These are phyloP conservation scores for Delonix regia DNA, from an alignment of 306 rosid genomes.

Conservation along the genomic window DNA sequence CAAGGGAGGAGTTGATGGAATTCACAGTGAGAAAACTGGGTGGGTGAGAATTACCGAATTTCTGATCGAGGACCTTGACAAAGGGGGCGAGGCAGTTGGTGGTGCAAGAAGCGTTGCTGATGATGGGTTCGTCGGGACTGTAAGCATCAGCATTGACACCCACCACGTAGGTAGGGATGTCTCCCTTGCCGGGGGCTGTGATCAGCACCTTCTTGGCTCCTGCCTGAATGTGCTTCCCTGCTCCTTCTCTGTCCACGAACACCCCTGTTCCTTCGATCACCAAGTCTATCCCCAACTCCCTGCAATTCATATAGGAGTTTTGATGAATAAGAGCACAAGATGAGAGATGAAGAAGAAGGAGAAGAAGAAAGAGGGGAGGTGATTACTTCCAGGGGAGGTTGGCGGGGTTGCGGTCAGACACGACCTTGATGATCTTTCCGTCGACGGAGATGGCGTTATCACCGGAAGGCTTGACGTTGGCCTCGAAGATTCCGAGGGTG, in stretches of 20 bases:
- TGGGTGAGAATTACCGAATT: constrained; percentile 64
- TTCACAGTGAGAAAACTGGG: no score
- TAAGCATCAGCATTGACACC: constrained; percentile 89
- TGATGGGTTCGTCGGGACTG: constrained; percentile 70
- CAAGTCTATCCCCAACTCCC: constrained; percentile 83
- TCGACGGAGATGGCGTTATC: constrained; percentile 75
- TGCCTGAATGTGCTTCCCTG: constrained; percentile 90
- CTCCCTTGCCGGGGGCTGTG: constrained; percentile 99
- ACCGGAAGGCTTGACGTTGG: constrained; percentile 88
- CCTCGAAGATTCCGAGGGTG: constrained; percentile 91
- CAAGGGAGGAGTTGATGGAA: not conserved
- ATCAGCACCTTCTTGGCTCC: constrained; percentile 98
- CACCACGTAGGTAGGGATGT: constrained; percentile 94
- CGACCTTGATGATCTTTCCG: constrained; percentile 89
- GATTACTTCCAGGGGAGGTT: constrained; percentile 88
- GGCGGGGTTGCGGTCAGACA: constrained; percentile 76
- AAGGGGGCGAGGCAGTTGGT: constrained; percentile 99
- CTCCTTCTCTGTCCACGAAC: constrained; percentile 96
- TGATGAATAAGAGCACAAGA: not conserved
- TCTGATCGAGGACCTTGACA: constrained; percentile 96
- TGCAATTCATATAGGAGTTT: constrained; percentile 27
- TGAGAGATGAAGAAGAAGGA: no score
- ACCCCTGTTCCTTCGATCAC: constrained; percentile 99
- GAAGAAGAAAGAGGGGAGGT: not conserved
- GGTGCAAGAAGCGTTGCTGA: constrained; percentile 99